These are phyloP conservation scores for Candida gigantensis DNA, from an alignment of 1,139 yeast species.

Conservation along the genomic window DNA sequence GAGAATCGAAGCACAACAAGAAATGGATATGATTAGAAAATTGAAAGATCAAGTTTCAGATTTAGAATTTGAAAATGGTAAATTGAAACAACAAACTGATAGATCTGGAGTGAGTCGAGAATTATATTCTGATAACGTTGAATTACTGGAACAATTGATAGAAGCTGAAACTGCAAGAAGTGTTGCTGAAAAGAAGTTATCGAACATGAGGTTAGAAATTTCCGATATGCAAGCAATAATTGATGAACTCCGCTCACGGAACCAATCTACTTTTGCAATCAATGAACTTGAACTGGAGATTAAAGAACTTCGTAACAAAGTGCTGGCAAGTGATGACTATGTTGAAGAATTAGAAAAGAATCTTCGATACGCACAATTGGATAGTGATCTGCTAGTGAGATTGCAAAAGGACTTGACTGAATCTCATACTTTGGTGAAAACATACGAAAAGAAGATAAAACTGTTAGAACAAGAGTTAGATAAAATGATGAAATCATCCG, in stretches of 20 bases:
- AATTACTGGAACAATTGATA: conserved; percentile 4
- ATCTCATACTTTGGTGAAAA: conserved; percentile 2
- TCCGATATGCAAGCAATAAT: conserved; percentile 4
- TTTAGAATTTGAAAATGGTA: conserved; percentile 5
- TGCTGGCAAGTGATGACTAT: conserved; percentile 7
- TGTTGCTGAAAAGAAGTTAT: conserved; percentile 5
- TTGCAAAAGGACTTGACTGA: conserved; percentile 5
- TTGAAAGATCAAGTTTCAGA: conserved; percentile 2
- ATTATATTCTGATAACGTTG: conserved; percentile 7
- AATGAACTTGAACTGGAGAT: conserved; percentile 5
- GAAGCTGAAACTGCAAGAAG: conserved; percentile 4
- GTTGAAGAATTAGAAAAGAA: conserved; percentile 6
- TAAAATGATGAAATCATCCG: conserved; percentile 2
- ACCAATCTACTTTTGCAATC: conserved; percentile 1
- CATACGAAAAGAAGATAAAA: conserved; percentile 4
- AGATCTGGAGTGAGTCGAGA: conserved; percentile 1
- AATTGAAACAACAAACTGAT: conserved; percentile 4
- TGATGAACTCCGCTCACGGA: conserved; percentile 6
- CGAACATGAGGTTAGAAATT: conserved; percentile 4
- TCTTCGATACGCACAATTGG: not conserved
- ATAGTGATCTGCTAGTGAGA: conserved; percentile 1
- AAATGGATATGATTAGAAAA: conserved; percentile 3
- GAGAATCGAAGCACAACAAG: not conserved
- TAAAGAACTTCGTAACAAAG: conserved; percentile 2
- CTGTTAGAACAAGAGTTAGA: conserved; percentile 5